Evolutionary conservation across 2,329 filamentous ascomycete species (phyloP).

Genomic region (Ampelomyces quisqualis): DNA sequence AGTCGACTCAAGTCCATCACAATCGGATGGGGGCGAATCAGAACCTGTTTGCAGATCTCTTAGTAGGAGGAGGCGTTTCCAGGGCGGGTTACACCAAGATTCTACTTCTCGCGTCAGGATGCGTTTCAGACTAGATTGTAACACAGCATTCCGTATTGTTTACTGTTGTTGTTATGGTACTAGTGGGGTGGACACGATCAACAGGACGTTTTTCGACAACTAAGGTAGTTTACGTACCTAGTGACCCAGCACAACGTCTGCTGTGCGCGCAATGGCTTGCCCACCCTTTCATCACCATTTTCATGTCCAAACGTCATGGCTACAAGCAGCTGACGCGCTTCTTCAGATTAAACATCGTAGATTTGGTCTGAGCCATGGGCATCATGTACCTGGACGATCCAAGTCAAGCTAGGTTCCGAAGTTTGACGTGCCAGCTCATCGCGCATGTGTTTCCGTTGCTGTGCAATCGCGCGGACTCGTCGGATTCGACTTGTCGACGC

Average conservation of each 20-base stretch:
- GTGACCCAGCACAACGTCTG: constrained; percentile 12
- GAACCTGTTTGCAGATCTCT: no score
- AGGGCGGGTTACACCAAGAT: no score
- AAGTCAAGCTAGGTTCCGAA: background rate
- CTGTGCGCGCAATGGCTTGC: constrained; percentile 10
- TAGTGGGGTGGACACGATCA: background rate
- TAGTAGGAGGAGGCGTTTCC: no score
- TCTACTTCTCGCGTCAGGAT: no score
- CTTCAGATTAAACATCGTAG: constrained; percentile 2
- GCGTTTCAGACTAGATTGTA: no score
- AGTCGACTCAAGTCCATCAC: no score
- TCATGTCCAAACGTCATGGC: constrained; percentile 2
- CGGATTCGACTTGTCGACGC: constrained; percentile 7
- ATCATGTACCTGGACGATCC: background rate
- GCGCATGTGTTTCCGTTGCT: background rate
- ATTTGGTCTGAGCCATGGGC: no score
- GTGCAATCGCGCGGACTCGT: constrained; percentile 2
- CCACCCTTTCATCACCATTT: constrained; percentile 7
- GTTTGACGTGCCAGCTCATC: constrained; percentile 1
- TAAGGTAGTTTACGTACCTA: no score
- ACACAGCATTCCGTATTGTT: no score
- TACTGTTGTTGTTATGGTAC: constrained; percentile 5
- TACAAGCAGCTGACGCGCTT: no score
- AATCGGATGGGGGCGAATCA: no score
- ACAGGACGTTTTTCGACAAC: no score